A percentile compares a stretch with the other conserved stretches of the same genome.
Conservation (phyloP, 169 alveolate species). For the Neospora caninum region DNA sequence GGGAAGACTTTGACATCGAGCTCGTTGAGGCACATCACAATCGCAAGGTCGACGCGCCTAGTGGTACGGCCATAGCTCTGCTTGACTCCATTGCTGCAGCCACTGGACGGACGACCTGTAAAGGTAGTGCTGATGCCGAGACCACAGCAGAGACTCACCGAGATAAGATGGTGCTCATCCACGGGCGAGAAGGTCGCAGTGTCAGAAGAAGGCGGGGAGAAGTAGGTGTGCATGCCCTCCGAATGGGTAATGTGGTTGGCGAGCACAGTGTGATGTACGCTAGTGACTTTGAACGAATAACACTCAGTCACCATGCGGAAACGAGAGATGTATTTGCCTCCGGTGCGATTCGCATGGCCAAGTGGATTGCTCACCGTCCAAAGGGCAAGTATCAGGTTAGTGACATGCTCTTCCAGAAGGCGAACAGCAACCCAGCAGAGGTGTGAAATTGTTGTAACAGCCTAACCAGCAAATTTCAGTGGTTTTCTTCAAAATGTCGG, state of each 20-base stretch:
- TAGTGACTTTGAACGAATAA: slow-evolving; percentile 18
- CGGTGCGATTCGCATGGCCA: slow-evolving; percentile 40
- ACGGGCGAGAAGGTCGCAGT: slow-evolving; percentile 5
- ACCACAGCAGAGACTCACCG: neutral
- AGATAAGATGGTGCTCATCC: neutral
- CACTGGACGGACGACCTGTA: neutral
- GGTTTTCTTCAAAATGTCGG: too few species aligned
- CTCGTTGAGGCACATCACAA: slow-evolving; percentile 49
- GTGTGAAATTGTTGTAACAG: too few species aligned
- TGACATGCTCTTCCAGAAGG: slow-evolving; percentile 36
- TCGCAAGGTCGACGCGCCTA: slow-evolving; percentile 42
- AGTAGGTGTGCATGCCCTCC: slow-evolving; percentile 43
- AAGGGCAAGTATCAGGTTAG: neutral
- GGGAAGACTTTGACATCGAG: slow-evolving; percentile 45
- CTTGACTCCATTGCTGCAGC: slow-evolving; percentile 15
- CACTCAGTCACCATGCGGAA: slow-evolving; percentile 29
- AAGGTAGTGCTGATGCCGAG: neutral
- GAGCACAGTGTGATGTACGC: slow-evolving; percentile 42
- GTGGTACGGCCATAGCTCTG: slow-evolving; percentile 33
- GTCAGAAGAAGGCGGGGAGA: neutral
- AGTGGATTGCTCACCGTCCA: slow-evolving; percentile 32
- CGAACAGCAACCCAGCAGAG: neutral
- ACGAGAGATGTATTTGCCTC: slow-evolving; percentile 40
- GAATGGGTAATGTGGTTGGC: slow-evolving; percentile 36
- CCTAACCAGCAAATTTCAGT: too few species aligned